Evolutionary conservation across 208 protist genomes (phyloP).

Genomic region (Leishmania martiniquensis): DNA sequence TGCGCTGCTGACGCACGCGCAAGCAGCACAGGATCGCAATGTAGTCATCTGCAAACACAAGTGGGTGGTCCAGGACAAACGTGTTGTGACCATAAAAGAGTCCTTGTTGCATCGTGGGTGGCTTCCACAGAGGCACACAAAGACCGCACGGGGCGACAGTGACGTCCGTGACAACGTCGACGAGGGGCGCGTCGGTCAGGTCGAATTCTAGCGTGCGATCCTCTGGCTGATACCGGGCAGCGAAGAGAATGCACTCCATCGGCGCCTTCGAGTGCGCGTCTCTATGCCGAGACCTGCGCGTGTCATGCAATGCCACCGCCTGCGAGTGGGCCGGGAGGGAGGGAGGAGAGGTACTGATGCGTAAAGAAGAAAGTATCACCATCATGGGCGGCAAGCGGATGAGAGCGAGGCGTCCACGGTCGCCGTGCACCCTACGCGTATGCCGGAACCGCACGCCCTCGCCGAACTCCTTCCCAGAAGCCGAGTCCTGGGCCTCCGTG

Average conservation of each 20-base stretch:
- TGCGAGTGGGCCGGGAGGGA: background rate
- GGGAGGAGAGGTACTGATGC: too few species aligned
- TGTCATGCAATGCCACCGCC: background rate
- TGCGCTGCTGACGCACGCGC: constrained; percentile 15
- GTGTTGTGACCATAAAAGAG: constrained; percentile 36
- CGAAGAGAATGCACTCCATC: background rate
- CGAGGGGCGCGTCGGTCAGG: constrained; percentile 20
- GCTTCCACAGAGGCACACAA: background rate
- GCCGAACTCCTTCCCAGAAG: background rate
- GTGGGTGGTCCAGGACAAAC: constrained; percentile 24
- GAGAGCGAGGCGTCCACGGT: background rate
- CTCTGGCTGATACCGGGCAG: constrained; percentile 19
- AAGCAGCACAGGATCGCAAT: constrained; percentile 12
- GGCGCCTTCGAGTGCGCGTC: background rate
- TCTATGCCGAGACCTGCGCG: background rate
- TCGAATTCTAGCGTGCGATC: constrained; percentile 24
- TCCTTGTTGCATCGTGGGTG: background rate
- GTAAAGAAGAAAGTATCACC: background rate
- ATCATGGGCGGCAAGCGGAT: background rate
- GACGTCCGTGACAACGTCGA: constrained; percentile 19
- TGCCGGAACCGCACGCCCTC: background rate
- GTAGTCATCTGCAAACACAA: constrained; percentile 4
- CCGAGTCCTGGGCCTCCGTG: too few species aligned
- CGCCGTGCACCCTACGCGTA: background rate
- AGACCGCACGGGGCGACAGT: constrained; percentile 1